Conservation (phyloP, 345 rosid genomes). For the Cardiospermum halicacabum region DNA sequence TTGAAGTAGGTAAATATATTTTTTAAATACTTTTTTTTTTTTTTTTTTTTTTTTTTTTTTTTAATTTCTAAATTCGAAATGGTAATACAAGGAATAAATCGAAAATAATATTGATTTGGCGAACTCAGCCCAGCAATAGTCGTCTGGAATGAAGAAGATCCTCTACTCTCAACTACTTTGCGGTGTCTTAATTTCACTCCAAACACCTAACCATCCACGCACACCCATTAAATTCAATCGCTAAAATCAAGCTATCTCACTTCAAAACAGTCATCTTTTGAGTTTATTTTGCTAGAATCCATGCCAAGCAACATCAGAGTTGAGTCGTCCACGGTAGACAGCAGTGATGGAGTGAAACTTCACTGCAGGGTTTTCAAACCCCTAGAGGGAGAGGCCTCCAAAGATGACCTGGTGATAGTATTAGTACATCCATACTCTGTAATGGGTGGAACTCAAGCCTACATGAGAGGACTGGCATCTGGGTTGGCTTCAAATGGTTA, state of each 20-base stretch:
- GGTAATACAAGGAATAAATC: no score
- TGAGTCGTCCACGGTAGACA: slow-evolving; percentile 52
- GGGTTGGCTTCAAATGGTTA: slow-evolving; percentile 57
- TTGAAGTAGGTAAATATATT: no score
- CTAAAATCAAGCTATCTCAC: no score
- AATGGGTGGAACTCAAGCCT: slow-evolving; percentile 76
- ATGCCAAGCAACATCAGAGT: slow-evolving; percentile 41
- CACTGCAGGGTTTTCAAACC: slow-evolving; percentile 61
- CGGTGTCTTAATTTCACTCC: no score
- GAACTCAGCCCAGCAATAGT: no score
- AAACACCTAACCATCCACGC: not conserved
- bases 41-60: no score
- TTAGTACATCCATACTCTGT: slow-evolving; percentile 89
- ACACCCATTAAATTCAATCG: no score
- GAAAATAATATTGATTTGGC: no score
- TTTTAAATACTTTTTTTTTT: no score
- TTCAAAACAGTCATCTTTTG: not conserved
- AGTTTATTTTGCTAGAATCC: not conserved
- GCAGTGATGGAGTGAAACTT: slow-evolving; percentile 50
- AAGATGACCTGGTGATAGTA: slow-evolving; percentile 46
- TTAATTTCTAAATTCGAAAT: no score
- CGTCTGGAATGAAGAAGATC: no score
- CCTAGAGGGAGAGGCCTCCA: slow-evolving; percentile 22
- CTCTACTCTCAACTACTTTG: no score
- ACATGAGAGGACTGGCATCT: slow-evolving; percentile 69